Base-by-base conservation (phyloP, 1,139 yeast genomes). In the Suhomyces anneliseae region DNA sequence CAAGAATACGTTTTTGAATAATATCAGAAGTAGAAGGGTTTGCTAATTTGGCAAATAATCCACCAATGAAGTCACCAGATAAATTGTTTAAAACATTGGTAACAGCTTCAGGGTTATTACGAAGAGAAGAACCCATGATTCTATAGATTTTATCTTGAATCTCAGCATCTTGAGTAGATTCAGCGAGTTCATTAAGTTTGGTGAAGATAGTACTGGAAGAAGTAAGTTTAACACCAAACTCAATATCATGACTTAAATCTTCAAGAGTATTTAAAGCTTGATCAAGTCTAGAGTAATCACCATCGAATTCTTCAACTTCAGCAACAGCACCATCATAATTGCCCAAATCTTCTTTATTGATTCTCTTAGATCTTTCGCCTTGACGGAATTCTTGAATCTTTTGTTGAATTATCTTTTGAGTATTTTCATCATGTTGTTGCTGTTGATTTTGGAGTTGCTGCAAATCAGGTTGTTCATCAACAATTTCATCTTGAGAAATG, bases 31-130 rank as follows among this genome's bases (percentile, higher is more conserved):
- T 41, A 5, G 46, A 31, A 8, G 48, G 40, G n/a, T 46, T 42
- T 8, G 49, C 40, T 40, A 61, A 52, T n/a, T 47, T 43, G 8
- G 39, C 38, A 34, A 55, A 58, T 29, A 61, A 52, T 8, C 41
- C 44, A 9, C 50, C 48, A 9, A 59, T 42, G 35, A 54, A 57
- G 26, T 37, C 43, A 14, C 44, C 35, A 7, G 52, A 40, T 11
- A 55, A 46, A 40, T 54, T 43, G 37, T 43, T 42, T 42, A 59
- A 58, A 45, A 52, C 64, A 38, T 63, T 64, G 8, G 67, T 62
- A 11, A 82, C 66, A 0, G 96, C 92, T 2, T 78, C 79, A 0
- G 84, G 83, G 59, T 90, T 90, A 61, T 90, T 90, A 57, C 96
- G 76, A 44, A 89, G 69, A 4, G 85, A 65, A 8, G 85, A 71